phyloP scores from a whole-genome alignment of 768 basidiomycete species.

The Termitomyces sp. region DNA sequence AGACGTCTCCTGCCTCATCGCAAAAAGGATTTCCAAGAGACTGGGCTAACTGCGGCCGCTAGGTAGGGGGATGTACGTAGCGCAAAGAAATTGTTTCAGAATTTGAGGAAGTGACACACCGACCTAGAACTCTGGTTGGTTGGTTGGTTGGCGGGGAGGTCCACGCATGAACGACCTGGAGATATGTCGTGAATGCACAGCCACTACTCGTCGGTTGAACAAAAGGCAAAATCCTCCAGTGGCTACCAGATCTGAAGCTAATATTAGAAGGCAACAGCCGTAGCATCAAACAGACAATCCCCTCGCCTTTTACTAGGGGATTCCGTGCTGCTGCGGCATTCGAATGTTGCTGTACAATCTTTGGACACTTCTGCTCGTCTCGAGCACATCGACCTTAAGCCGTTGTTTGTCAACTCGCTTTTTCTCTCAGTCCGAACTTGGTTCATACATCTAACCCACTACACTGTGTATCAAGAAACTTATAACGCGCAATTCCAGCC shows the following conservation, averaged over 20 bases:
- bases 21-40: no score
- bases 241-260: neutral
- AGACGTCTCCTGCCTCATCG: no score
- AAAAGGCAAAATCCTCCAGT: constrained; percentile 10
- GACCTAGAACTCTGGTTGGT: no score
- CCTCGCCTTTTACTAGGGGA: constrained; percentile 30
- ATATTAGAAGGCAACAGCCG: constrained; percentile 14
- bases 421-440: neutral
- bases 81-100: no score
- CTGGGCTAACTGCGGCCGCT: no score
- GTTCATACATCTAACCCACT: neutral
- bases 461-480: neutral
- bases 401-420: neutral
- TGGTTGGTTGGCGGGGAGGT: no score
- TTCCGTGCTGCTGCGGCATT: constrained; percentile 21
- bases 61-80: no score
- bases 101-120: no score
- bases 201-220: constrained; percentile 14
- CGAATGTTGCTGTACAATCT: constrained; percentile 19
- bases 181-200: no score
- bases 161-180: no score
- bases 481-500: constrained; percentile 27
- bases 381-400: neutral
- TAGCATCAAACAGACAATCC: constrained; percentile 23
- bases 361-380: constrained; percentile 14